Percentiles rank a stretch among this genome's conserved stretches.
Evolutionary conservation across 2,329 filamentous ascomycete genomes (phyloP).

Genomic region (Colletotrichum sp.): DNA sequence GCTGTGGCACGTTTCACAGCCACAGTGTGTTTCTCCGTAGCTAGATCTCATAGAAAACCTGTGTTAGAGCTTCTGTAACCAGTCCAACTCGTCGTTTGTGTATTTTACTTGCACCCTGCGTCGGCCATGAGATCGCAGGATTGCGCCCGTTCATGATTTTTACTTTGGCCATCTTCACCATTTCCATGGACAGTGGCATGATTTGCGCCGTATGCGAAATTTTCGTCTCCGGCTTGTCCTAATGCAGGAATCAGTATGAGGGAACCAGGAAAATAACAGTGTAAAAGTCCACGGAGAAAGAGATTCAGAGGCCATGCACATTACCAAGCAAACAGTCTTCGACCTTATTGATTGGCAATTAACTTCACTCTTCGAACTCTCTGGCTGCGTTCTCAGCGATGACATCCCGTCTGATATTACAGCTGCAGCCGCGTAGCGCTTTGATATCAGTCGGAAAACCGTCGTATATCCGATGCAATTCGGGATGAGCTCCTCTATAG

Average conservation of each 20-base stretch:
- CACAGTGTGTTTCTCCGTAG: background rate
- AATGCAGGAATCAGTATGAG: background rate
- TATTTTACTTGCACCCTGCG: background rate
- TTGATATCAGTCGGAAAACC: background rate
- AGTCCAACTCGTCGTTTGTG: background rate
- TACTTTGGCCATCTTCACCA: rapidly evolving
- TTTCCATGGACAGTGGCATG: background rate
- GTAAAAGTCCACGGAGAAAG: background rate
- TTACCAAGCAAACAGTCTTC: background rate
- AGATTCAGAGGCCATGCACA: background rate
- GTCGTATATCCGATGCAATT: background rate
- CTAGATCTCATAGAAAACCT: background rate
- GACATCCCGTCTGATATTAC: background rate
- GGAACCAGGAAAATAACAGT: background rate
- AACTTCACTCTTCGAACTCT: background rate
- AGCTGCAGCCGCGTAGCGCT: background rate
- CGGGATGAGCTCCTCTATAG: background rate
- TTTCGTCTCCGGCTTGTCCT: background rate
- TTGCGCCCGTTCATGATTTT: rapidly evolving
- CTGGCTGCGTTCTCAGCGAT: background rate
- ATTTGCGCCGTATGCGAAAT: background rate
- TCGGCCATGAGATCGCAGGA: background rate
- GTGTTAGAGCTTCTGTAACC: background rate
- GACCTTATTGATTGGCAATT: background rate
- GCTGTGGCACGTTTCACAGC: background rate